These are phyloP conservation scores for Penicillium italicum DNA, from an alignment of 2,329 filamentous ascomycete genomes.

Conservation along the genomic window DNA sequence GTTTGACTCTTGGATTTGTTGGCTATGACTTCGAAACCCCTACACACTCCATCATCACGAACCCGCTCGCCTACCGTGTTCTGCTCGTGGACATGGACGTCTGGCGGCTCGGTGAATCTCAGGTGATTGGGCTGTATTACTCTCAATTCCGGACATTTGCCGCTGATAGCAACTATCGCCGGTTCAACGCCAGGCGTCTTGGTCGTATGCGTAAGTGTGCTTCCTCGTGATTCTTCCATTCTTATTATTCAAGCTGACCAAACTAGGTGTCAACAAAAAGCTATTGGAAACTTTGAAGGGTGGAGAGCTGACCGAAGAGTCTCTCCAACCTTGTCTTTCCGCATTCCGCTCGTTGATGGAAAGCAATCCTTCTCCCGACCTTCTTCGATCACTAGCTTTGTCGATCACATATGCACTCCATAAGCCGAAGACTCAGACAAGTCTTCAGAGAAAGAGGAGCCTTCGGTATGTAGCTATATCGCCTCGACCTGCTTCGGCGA, in stretches of 20 bases:
- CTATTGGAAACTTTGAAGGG: conserved; percentile 86
- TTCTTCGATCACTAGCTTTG: conserved; percentile 79
- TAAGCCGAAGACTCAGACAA: conserved; percentile 47
- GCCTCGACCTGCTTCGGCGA: conserved; percentile 29
- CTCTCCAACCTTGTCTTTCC: conserved; percentile 70
- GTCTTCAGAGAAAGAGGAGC: conserved; percentile 47
- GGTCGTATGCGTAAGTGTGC: conserved; percentile 75
- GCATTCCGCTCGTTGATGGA: conserved; percentile 77
- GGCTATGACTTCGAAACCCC: conserved; percentile 80
- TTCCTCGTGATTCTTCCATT: background rate
- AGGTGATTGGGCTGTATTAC: conserved; percentile 86
- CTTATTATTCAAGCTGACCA: conserved; percentile 16
- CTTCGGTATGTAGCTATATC: conserved; percentile 34
- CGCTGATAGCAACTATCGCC: conserved; percentile 82
- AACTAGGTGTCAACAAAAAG: conserved; percentile 77
- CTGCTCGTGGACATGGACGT: conserved; percentile 89
- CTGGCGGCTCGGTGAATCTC: conserved; percentile 74
- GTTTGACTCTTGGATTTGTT: conserved; percentile 76
- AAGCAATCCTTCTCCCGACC: conserved; percentile 76
- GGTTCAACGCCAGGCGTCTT: conserved; percentile 84
- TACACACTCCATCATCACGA: conserved; percentile 87
- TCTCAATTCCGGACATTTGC: conserved; percentile 86
- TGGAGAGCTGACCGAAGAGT: conserved; percentile 68
- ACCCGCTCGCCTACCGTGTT: conserved; percentile 89
- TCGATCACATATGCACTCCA: conserved; percentile 94